Base-by-base conservation (phyloP, 352 stramenopile genomes). In the Phytophthora fragariae region DNA sequence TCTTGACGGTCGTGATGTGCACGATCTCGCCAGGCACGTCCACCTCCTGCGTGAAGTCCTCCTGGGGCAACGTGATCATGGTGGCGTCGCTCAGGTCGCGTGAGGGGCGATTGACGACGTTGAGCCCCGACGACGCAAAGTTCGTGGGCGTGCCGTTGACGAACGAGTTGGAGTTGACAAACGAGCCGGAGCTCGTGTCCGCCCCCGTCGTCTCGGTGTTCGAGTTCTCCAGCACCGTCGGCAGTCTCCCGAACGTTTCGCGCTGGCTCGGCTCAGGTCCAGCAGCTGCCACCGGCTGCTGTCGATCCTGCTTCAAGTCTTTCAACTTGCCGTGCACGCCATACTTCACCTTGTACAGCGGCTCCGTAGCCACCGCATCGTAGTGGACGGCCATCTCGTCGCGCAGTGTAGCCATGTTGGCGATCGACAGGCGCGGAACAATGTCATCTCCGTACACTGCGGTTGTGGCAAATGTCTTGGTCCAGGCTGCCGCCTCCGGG, bases 371-470 rank as follows among this genome's bases (percentile, higher is more conserved):
- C n/a, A 93, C 88, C 5, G 81, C 73, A 57, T 92, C 79, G 49
- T 90, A 92, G 54, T 92, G 78, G 52, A 75, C 68, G 27, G 84
- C 77, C 85, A 93, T 92, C 54, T 93, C 88, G 49, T 92, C 84
- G 15, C 86, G 85, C 27, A 94, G 73, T 2, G 75, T 82, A 44
- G 83, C 79, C 70, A 92, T 76, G 70, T 92, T 94, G 5, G 79
- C 77, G 62, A 92, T 82, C 37, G 85, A 92, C 1, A 94, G 57
- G 0, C 88, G 85, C 3, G 88, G 84, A 14, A 92, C 85, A 9
- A 92, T 82, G 54, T 93, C 88, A 65, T 93, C 84, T 8, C 84
- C 84, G 64, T 93, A 94, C 35, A 94, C 82, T 0, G 70, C 84
- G 1, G 83, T 89, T n/a, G 84, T 92, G 56, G 87, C 85, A 70